These are phyloP conservation scores for Monoraphidium neglectum DNA, from an alignment of 139 green algal species.

Conservation along the genomic window DNA sequence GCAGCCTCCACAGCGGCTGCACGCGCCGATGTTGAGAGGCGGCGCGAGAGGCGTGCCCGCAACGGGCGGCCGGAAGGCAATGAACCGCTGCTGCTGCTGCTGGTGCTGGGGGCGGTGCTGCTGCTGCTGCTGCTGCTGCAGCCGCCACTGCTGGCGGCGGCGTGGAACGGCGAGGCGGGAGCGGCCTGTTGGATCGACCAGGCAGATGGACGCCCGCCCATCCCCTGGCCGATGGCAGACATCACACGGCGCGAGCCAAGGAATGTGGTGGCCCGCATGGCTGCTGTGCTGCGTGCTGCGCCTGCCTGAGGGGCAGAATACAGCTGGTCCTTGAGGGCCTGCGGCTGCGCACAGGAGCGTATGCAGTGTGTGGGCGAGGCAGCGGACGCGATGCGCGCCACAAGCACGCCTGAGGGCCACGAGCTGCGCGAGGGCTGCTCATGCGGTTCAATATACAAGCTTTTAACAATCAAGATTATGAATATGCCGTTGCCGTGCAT, in stretches of 20 bases:
- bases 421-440: too few species aligned
- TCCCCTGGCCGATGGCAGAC: too few species aligned
- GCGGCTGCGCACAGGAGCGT: too few species aligned
- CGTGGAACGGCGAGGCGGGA: not conserved
- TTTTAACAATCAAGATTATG: too few species aligned
- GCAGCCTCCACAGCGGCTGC: not conserved
- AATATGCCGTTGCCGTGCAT: too few species aligned
- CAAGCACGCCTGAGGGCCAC: too few species aligned
- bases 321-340: not conserved
- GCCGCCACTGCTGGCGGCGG: slow-evolving; percentile 1
- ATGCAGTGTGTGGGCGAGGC: too few species aligned
- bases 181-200: not conserved
- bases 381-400: too few species aligned
- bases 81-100: too few species aligned
- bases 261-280: slow-evolving; percentile 25
- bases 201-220: too few species aligned
- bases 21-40: not conserved
- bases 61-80: too few species aligned
- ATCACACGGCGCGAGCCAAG: slow-evolving; percentile 21
- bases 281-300: slow-evolving; percentile 8
- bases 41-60: not conserved
- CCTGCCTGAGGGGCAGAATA: not conserved
- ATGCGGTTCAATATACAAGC: too few species aligned
- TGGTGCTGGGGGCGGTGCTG: not conserved
- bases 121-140: slow-evolving; percentile 19